A percentile compares a stretch with the other conserved stretches of the same genome.
phyloP scores from a whole-genome alignment of 306 rosid genomes.

The Chamaecrista fasciculata region DNA sequence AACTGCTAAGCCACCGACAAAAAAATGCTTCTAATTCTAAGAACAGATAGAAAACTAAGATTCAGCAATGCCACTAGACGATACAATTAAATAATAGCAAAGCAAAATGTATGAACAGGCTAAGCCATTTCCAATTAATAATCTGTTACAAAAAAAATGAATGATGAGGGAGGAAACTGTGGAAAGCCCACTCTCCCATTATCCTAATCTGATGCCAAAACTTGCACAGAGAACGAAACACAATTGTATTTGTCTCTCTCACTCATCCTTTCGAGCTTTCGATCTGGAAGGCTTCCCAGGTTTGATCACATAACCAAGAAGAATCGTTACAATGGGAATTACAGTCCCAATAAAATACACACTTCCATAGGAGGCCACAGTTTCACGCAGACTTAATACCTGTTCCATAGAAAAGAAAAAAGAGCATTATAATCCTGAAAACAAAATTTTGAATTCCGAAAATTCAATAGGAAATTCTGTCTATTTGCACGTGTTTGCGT shows the following conservation, averaged over 20 bases:
- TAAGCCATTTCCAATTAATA: constrained; percentile 27
- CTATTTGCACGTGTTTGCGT: background rate
- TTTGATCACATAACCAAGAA: constrained; percentile 63
- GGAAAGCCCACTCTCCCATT: constrained; percentile 31
- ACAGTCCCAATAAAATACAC: constrained; percentile 78
- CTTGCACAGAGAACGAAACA: constrained; percentile 27
- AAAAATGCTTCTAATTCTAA: constrained; percentile 3
- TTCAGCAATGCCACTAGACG: background rate
- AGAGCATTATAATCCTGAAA: constrained; percentile 27
- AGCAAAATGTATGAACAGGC: constrained; percentile 18
- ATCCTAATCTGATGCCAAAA: constrained; percentile 34
- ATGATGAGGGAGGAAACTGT: constrained; percentile 22
- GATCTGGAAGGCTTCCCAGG: constrained; percentile 68
- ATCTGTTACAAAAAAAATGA: constrained; percentile 27
- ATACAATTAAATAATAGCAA: constrained; percentile 32
- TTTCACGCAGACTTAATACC: constrained; percentile 90
- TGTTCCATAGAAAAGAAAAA: constrained; percentile 34
- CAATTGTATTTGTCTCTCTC: constrained; percentile 39
- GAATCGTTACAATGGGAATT: constrained; percentile 59
- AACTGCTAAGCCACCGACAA: constrained; percentile 2
- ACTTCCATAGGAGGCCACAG: constrained; percentile 77
- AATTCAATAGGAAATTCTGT: background rate
- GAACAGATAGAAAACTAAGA: background rate
- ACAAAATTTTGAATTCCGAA: background rate
- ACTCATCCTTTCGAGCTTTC: constrained; percentile 70